Evolutionary conservation across 2,329 filamentous ascomycete species (phyloP).

Genomic region (Lachnellula cervina): DNA sequence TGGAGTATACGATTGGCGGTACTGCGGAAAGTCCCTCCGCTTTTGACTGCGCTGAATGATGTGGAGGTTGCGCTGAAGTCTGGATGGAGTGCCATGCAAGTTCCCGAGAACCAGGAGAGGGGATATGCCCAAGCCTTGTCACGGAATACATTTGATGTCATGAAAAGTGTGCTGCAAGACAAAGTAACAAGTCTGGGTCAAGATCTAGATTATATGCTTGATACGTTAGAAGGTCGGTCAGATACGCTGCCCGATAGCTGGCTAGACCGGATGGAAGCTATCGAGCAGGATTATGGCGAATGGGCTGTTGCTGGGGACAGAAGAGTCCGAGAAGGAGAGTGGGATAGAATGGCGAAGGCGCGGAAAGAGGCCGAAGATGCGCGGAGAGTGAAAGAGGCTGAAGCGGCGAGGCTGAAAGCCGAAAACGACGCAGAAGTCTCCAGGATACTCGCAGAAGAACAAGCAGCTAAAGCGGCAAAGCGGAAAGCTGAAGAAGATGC

Average conservation of each 20-base stretch:
- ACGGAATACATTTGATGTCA: conserved; percentile 47
- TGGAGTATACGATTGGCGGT: conserved; percentile 78
- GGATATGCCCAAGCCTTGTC: conserved; percentile 12
- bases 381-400: conserved; percentile 5
- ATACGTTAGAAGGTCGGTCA: conserved; percentile 74
- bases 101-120: conserved; percentile 13
- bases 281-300: conserved; percentile 71
- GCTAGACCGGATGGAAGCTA: conserved; percentile 78
- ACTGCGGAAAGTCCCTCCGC: conserved; percentile 65
- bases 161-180: conserved; percentile 58
- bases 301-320: conserved; percentile 79
- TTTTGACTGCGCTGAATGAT: conserved; percentile 62
- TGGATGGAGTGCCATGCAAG: conserved; percentile 59
- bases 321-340: conserved; percentile 65
- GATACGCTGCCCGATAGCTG: conserved; percentile 83
- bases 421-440: conserved; percentile 9
- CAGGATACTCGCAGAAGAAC: neutral
- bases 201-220: conserved; percentile 78
- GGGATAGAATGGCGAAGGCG: conserved; percentile 29
- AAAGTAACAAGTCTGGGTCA: conserved; percentile 67
- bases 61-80: conserved; percentile 60
- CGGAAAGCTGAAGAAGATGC: conserved; percentile 12
- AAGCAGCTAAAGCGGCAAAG: conserved; percentile 5
- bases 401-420: conserved; percentile 4
- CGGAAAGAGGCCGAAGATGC: conserved; percentile 15